Conservation (phyloP, 768 basidiomycete species). For the Suillus luteus region DNA sequence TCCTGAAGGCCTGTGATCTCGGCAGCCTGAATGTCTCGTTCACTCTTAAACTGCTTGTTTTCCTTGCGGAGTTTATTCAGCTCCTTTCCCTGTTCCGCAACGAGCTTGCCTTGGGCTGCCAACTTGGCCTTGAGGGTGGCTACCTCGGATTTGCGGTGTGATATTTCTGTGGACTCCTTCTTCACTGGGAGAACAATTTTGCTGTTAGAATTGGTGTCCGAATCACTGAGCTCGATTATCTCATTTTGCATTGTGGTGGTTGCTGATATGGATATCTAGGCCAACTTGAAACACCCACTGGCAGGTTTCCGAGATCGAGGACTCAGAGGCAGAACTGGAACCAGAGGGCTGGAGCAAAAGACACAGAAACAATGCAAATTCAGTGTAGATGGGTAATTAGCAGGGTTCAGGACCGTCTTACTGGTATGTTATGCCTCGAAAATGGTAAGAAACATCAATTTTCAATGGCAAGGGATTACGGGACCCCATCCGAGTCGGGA, state of each 20-base stretch:
- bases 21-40: conserved; percentile 6
- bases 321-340: not conserved
- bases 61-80: conserved; percentile 9
- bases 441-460: not conserved
- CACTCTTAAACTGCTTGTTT: conserved; percentile 3
- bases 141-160: not conserved
- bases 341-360: not conserved
- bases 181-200: not conserved
- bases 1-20: conserved; percentile 13
- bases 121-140: not conserved
- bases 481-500: not conserved
- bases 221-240: conserved; percentile 9
- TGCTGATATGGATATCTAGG: not conserved
- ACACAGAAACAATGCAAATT: not conserved
- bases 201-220: not conserved
- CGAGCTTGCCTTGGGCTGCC: conserved; percentile 2
- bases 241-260: conserved; percentile 5
- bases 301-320: not conserved
- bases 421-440: not conserved
- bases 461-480: not conserved
- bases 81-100: conserved; percentile 6
- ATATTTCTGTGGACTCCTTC: not conserved
- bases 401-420: not conserved
- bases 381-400: not conserved
- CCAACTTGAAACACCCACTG: not conserved